Percentiles rank a stretch among this genome's conserved stretches.
phyloP scores from a whole-genome alignment of 2,329 filamentous ascomycete species.

The Scedosporium aurantiacum region DNA sequence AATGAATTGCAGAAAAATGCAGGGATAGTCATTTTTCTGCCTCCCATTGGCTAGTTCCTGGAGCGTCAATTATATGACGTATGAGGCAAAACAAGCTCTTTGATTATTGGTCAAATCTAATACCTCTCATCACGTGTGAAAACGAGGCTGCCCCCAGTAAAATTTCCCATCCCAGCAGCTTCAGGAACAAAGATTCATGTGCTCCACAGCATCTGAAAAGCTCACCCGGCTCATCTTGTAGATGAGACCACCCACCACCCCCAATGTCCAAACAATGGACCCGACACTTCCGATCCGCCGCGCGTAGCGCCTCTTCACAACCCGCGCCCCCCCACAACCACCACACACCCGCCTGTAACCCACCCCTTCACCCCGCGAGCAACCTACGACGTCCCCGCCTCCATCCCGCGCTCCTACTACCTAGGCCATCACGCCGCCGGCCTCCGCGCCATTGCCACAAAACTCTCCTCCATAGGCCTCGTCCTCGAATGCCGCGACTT shows the following conservation, averaged over 20 bases:
- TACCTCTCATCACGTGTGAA: background rate
- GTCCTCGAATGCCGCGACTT: slow-evolving; percentile 94
- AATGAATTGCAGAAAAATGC: background rate
- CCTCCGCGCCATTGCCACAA: slow-evolving; percentile 68
- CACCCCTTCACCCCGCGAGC: slow-evolving; percentile 59
- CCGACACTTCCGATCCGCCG: background rate
- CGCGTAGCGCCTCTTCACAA: background rate
- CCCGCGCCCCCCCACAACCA: background rate
- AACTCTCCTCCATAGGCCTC: slow-evolving; percentile 71
- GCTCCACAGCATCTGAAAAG: background rate
- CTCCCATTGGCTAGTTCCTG: background rate
- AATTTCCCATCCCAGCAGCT: background rate
- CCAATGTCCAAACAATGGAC: slow-evolving; percentile 8
- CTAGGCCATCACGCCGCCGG: slow-evolving; percentile 84
- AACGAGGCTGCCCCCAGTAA: background rate
- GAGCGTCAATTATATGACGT: background rate
- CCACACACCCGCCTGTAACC: slow-evolving; percentile 10
- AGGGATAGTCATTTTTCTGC: background rate
- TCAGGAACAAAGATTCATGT: background rate
- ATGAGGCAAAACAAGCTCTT: background rate
- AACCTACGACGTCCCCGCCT: slow-evolving; percentile 58
- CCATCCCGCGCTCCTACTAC: slow-evolving; percentile 83
- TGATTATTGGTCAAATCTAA: background rate
- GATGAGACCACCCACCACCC: slow-evolving; percentile 1
- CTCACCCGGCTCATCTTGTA: background rate